Evolutionary conservation across 495 filamentous ascomycete species (phyloP).

Genomic region (Aspergillus nidulans): DNA sequence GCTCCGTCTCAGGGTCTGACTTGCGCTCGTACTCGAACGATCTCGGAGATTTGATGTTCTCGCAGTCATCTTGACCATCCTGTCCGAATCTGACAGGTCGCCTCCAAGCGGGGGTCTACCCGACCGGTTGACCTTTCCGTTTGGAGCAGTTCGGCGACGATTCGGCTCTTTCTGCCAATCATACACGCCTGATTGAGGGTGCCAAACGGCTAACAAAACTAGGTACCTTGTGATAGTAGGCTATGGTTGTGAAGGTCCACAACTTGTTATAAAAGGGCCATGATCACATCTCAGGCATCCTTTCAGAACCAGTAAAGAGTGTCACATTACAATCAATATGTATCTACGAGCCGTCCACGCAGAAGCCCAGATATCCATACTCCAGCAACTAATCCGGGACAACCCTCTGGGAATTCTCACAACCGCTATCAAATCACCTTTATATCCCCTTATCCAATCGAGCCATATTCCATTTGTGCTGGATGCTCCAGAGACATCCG

Average conservation of each 20-base stretch:
- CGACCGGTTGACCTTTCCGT: neutral
- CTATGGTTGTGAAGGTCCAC: too few relatives aligned
- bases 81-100: neutral
- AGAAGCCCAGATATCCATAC: slow-evolving; percentile 8
- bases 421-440: slow-evolving; percentile 44
- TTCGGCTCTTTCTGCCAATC: slow-evolving; percentile 4
- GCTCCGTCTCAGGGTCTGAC: too few relatives aligned
- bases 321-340: slow-evolving; percentile 4
- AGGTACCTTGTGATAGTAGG: too few relatives aligned
- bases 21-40: too few relatives aligned
- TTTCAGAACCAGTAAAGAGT: too few relatives aligned
- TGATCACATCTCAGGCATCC: too few relatives aligned
- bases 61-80: too few relatives aligned
- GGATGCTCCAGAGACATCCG: slow-evolving; percentile 33
- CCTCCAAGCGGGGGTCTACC: neutral
- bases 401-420: slow-evolving; percentile 54
- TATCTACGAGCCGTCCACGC: slow-evolving; percentile 16
- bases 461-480: slow-evolving; percentile 57
- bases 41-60: neutral
- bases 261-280: slow-evolving; percentile 2
- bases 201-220: too few relatives aligned
- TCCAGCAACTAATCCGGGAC: slow-evolving; percentile 39
- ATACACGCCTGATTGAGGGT: neutral
- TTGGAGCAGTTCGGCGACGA: neutral
- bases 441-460: slow-evolving; percentile 43